These are phyloP conservation scores for Withania somnifera DNA, from an alignment of 305 asterid species.

Conservation along the genomic window DNA sequence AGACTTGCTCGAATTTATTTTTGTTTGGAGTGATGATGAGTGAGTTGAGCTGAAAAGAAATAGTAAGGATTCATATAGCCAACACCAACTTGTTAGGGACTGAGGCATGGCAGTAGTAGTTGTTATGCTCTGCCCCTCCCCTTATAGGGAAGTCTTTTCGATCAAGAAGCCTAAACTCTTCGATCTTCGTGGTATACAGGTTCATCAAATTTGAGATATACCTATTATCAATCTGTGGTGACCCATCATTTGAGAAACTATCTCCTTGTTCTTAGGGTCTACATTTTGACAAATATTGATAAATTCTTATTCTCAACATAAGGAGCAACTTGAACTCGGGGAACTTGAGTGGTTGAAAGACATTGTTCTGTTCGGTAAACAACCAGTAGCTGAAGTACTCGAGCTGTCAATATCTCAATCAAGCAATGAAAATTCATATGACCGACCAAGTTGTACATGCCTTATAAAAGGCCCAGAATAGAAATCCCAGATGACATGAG, in stretches of 20 bases:
- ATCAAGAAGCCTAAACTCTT: too few species aligned
- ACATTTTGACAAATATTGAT: neutral
- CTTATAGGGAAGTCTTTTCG: neutral
- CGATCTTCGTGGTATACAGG: neutral
- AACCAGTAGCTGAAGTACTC: slow-evolving; percentile 45
- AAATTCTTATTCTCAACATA: slow-evolving; percentile 23
- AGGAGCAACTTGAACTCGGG: slow-evolving; percentile 58
- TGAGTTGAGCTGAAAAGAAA: neutral
- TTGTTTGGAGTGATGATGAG: neutral
- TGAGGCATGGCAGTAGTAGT: neutral
- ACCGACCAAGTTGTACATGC: slow-evolving; percentile 21
- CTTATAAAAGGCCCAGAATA: slow-evolving; percentile 64
- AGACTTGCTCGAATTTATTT: neutral
- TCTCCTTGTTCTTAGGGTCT: neutral
- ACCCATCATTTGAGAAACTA: neutral
- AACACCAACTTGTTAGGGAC: neutral
- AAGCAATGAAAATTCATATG: slow-evolving; percentile 14
- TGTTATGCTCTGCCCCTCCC: neutral
- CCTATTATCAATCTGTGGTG: neutral
- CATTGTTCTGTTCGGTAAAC: slow-evolving; percentile 41
- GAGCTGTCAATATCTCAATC: slow-evolving; percentile 48
- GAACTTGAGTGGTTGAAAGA: slow-evolving; percentile 74
- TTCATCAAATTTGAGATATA: neutral
- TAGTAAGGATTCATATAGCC: neutral
- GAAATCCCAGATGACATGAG: slow-evolving; percentile 53